phyloP scores from a whole-genome alignment of 331 rosid genomes.

The Spiraea crenata region DNA sequence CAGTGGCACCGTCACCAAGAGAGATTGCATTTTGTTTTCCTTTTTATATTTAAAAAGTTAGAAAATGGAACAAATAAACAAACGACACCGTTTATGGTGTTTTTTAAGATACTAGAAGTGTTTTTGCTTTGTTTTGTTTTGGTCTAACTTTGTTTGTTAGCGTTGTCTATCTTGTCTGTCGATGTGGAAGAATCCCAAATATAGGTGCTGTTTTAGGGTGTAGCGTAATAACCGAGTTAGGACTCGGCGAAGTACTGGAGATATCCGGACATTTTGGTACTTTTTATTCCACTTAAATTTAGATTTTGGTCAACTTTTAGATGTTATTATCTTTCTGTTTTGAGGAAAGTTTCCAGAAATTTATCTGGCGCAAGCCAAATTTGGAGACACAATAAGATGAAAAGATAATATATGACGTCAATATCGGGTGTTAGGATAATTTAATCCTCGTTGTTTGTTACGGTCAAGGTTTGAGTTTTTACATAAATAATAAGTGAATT shows the following conservation, averaged over 20 bases:
- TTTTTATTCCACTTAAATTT: background rate
- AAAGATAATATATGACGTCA: no score
- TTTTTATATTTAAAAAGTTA: background rate
- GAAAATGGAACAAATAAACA: background rate
- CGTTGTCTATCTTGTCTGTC: background rate
- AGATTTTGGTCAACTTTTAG: background rate
- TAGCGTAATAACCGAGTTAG: conserved; percentile 1
- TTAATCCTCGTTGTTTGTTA: no score
- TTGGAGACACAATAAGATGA: no score
- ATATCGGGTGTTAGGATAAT: no score
- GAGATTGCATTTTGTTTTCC: background rate
- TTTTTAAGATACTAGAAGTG: background rate
- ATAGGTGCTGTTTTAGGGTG: background rate
- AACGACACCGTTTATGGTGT: background rate
- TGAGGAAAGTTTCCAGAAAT: no score
- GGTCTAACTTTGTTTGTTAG: background rate
- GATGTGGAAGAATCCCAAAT: background rate
- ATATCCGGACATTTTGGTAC: background rate
- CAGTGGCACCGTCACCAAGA: background rate
- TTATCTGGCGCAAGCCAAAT: no score
- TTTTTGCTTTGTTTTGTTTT: background rate
- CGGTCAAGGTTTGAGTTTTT: no score
- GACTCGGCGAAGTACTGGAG: conserved; percentile 6
- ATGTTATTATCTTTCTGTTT: background rate
- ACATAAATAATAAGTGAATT: no score